Evolutionary conservation across 768 basidiomycete species (phyloP), one percentile per base, ranked within the genome.

Genomic region (Chalciporus sphaerocephalus): DNA sequence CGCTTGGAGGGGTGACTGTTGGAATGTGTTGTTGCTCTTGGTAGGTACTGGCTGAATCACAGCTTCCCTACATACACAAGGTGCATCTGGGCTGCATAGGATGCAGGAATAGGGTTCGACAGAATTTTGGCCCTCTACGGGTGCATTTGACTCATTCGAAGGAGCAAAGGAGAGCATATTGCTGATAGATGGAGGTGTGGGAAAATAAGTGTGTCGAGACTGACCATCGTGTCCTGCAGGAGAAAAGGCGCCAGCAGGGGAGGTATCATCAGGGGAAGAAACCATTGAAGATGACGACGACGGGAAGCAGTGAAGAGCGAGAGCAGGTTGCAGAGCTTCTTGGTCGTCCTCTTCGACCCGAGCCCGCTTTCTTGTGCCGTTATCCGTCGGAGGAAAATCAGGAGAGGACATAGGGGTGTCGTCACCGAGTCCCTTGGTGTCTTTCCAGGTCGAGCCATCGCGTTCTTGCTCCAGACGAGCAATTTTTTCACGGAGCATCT

Each of bases 61-160:
- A 35, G 85, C 69, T 60, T 88, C 86, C 44, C 80, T 78, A 64
- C 91, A 94, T 34, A 92, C 77, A 58, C 92, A 94, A 32, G 81
- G 76, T 13, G 76, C 76, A 47, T 74, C 74, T 35, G 81, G 79
- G 47, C 69, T 77, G 61, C 92, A 93, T 64, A 91, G 80, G 3
- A 88, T 85, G 60, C 91, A 93, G 59, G 57, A 24, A 64, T 57
- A 51, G 68, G 65, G 48, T 58, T 64, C 54, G 55, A 54, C 18
- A 62, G 51, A 6, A 66, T 53, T 21, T 45, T 65, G 68, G 5
- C 54, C 38, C 3, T 71, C 70, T 46, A 71, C 64, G 28, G 65
- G 49, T 12, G 66, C 55, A 54, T 22, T 50, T 43, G 44, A 71
- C 61, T 30, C 54, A 11, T 43, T 39, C n/a, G 50, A 62, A 47